These are phyloP conservation scores for Fusarium continuum DNA, from an alignment of 2,329 filamentous ascomycete species.

Conservation along the genomic window DNA sequence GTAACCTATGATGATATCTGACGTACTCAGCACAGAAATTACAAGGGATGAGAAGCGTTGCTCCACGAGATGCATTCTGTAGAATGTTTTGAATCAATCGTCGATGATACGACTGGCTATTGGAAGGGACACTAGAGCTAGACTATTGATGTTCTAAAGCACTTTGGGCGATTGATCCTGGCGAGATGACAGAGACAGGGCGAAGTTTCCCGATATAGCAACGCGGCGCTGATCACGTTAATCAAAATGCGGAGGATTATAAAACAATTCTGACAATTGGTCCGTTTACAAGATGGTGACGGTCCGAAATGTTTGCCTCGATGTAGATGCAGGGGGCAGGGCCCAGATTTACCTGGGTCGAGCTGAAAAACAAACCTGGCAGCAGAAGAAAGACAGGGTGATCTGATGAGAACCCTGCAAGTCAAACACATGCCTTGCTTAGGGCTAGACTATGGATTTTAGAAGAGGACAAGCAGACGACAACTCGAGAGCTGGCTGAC, in stretches of 20 bases:
- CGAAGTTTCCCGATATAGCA: neutral
- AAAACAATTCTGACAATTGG: neutral
- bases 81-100: neutral
- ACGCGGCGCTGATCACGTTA: neutral
- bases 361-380: neutral
- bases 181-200: neutral
- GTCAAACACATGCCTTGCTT: neutral
- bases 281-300: neutral
- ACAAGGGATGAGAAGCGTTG: neutral
- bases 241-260: slow-evolving; percentile 1
- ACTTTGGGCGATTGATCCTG: neutral
- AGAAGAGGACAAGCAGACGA: too few species aligned
- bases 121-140: neutral
- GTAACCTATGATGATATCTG: slow-evolving; percentile 3
- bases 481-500: too few species aligned
- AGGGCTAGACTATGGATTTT: too few species aligned
- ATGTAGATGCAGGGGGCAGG: neutral
- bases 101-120: neutral
- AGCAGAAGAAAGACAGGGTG: neutral
- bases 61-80: neutral
- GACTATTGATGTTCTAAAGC: slow-evolving; percentile 10
- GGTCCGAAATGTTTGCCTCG: neutral
- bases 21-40: neutral
- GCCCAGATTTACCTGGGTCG: neutral
- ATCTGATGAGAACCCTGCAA: neutral